These are phyloP conservation scores for Fusarium musae DNA, from an alignment of 2,329 filamentous ascomycete species.

Conservation along the genomic window DNA sequence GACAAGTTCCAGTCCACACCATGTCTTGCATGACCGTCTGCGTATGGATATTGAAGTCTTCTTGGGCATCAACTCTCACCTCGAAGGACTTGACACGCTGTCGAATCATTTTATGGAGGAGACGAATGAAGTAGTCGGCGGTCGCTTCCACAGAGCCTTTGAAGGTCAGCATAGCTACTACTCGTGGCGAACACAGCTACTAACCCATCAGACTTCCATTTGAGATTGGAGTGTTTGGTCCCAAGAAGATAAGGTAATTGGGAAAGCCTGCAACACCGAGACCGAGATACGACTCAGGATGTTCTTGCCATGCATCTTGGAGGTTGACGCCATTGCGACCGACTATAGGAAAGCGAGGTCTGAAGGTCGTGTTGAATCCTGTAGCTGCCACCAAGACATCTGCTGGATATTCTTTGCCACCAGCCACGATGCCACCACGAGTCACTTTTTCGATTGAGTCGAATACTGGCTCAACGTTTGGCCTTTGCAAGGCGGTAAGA, in stretches of 20 bases:
- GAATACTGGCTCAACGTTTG: slow-evolving; percentile 61
- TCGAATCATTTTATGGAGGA: background rate
- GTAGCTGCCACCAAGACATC: slow-evolving; percentile 69
- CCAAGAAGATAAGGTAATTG: slow-evolving; percentile 64
- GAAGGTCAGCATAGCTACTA: no score
- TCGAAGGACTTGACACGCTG: background rate
- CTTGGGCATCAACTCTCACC: background rate
- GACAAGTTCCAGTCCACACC: background rate
- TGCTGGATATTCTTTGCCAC: slow-evolving; percentile 58
- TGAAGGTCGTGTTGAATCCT: slow-evolving; percentile 65
- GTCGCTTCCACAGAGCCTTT: background rate
- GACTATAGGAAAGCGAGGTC: slow-evolving; percentile 62
- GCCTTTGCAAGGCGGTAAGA: slow-evolving; percentile 56
- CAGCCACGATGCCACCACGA: slow-evolving; percentile 59
- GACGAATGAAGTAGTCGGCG: background rate
- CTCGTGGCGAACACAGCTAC: no score
- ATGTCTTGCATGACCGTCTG: background rate
- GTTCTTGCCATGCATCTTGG: slow-evolving; percentile 59
- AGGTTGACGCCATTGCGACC: slow-evolving; percentile 61
- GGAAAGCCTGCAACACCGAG: slow-evolving; percentile 62
- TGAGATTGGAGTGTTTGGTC: slow-evolving; percentile 54
- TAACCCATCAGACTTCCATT: slow-evolving; percentile 34
- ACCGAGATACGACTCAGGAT: slow-evolving; percentile 64
- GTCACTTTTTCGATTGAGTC: slow-evolving; percentile 51
- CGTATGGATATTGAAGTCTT: background rate